Conservation (phyloP, 768 basidiomycete genomes). For the Cystobasidium tubakii region DNA sequence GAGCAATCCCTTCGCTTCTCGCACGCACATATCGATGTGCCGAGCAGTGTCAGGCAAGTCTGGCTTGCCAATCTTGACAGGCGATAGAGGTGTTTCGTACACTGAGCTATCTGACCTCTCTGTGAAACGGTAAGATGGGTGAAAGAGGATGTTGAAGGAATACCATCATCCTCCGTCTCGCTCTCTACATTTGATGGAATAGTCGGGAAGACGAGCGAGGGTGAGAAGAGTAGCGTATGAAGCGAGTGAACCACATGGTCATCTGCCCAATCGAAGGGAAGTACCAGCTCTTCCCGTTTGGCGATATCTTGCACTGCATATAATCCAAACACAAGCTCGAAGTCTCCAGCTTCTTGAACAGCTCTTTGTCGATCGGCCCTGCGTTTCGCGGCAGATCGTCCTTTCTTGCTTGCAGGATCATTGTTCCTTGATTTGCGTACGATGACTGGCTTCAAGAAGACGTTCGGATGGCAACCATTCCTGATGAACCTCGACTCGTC, state of each 20-base stretch:
- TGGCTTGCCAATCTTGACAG: conserved; percentile 21
- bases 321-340: conserved; percentile 63
- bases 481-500: conserved; percentile 61
- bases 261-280: conserved; percentile 98
- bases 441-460: conserved; percentile 59
- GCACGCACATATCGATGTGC: conserved; percentile 36
- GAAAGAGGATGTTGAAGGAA: conserved; percentile 32
- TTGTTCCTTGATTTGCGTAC: conserved; percentile 45
- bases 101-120: neutral
- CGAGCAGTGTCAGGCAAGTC: conserved; percentile 33
- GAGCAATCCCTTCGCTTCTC: conserved; percentile 39
- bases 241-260: conserved; percentile 73
- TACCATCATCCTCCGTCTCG: conserved; percentile 20
- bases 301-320: conserved; percentile 71
- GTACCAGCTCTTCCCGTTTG: conserved; percentile 73
- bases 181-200: conserved; percentile 7
- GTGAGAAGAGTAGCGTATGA: conserved; percentile 60
- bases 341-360: conserved; percentile 41
- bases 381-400: conserved; percentile 6
- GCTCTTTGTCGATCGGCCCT: conserved; percentile 12
- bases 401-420: neutral
- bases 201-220: conserved; percentile 28
- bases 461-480: conserved; percentile 64
- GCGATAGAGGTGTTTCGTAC: conserved; percentile 27
- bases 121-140: neutral